phyloP scores from a whole-genome alignment of 2,329 filamentous ascomycete genomes.

The Fusarium heterosporum region DNA sequence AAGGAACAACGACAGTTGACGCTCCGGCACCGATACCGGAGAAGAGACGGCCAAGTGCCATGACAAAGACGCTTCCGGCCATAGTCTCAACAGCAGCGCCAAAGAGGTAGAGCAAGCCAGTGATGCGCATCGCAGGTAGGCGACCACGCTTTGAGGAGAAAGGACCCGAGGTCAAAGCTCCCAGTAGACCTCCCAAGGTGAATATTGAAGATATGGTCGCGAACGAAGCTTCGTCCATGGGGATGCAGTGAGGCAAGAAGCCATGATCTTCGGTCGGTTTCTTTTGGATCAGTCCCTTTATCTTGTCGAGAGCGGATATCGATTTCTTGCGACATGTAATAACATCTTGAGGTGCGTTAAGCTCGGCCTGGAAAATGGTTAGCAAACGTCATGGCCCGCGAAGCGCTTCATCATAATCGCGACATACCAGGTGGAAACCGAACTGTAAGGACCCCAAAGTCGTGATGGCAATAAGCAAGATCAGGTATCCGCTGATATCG shows the following conservation, averaged over 20 bases:
- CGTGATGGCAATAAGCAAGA: constrained; percentile 79
- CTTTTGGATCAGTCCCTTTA: constrained; percentile 47
- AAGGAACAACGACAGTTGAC: constrained; percentile 89
- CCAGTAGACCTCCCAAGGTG: constrained; percentile 87
- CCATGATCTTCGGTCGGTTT: constrained; percentile 43
- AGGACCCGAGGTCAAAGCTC: constrained; percentile 83
- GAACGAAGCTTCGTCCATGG: constrained; percentile 84
- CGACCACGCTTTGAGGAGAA: constrained; percentile 83
- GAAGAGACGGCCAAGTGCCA: constrained; percentile 81
- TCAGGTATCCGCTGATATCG: constrained; percentile 78
- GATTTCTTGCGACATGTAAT: constrained; percentile 81
- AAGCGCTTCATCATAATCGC: background rate
- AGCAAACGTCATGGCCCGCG: constrained; percentile 11
- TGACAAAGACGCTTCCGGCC: constrained; percentile 72
- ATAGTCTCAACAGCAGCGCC: constrained; percentile 83
- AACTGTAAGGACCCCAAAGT: constrained; percentile 93
- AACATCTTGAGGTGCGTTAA: constrained; percentile 94
- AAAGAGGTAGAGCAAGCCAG: constrained; percentile 78
- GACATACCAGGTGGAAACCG: constrained; percentile 85
- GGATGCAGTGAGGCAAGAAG: constrained; percentile 80
- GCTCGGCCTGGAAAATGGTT: constrained; percentile 71
- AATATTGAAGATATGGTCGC: constrained; percentile 91
- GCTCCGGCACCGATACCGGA: constrained; percentile 88
- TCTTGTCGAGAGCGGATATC: constrained; percentile 49
- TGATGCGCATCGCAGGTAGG: constrained; percentile 79